These are phyloP conservation scores for Plantago coronopus DNA, from an alignment of 305 asterid species.

Conservation along the genomic window DNA sequence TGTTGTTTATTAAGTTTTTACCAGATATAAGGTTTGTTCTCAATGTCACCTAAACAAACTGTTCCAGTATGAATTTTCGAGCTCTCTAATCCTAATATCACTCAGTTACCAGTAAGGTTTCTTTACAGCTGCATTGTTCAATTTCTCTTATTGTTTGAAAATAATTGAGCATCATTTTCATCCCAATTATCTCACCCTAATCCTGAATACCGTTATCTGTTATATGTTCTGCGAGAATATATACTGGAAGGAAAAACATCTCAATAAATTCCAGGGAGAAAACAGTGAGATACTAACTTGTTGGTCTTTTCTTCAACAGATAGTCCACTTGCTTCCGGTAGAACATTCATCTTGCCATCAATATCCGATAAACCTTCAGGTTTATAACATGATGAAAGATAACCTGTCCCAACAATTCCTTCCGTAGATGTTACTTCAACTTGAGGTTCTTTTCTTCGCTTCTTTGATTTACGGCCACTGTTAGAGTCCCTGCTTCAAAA, in stretches of 20 bases:
- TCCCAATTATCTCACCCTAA: not conserved
- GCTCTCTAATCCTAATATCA: too few species aligned
- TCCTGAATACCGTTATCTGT: not conserved
- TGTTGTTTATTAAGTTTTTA: too few species aligned
- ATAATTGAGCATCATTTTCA: not conserved
- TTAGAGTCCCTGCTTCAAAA: conserved; percentile 5
- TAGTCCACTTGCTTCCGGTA: conserved; percentile 30
- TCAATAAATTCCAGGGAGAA: conserved; percentile 10
- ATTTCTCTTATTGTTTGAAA: too few species aligned
- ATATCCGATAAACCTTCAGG: conserved; percentile 24
- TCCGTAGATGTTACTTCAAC: conserved; percentile 27
- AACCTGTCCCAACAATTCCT: conserved; percentile 21
- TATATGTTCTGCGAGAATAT: conserved; percentile 7
- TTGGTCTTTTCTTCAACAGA: conserved; percentile 25
- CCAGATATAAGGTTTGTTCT: too few species aligned
- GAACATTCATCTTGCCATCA: conserved; percentile 27
- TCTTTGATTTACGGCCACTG: conserved; percentile 28
- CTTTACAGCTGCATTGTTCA: too few species aligned
- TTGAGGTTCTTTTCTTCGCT: conserved; percentile 26
- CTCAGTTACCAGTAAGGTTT: too few species aligned
- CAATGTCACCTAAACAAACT: too few species aligned
- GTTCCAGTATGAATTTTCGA: too few species aligned
- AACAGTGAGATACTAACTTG: conserved; percentile 38
- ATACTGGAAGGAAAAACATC: conserved; percentile 13
- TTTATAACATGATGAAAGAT: conserved; percentile 27